Evolutionary conservation across 176 grass and related monocot species (phyloP).

Genomic region (Ampelocalamus luodianensis): DNA sequence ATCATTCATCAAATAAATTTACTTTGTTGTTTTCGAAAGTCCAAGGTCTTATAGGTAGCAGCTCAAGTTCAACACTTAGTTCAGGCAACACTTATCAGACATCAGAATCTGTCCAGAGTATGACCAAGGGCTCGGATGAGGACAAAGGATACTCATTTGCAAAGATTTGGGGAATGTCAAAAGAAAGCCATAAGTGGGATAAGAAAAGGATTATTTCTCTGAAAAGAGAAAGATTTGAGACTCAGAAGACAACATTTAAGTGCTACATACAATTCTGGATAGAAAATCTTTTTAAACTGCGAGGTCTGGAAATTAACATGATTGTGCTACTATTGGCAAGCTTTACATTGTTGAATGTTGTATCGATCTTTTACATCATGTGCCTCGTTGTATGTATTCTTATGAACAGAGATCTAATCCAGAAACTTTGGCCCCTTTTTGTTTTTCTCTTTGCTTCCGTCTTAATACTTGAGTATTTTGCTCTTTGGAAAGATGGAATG

Average conservation of each 20-base stretch:
- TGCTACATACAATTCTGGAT: constrained; percentile 91
- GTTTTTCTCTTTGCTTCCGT: constrained; percentile 86
- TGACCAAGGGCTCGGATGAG: constrained; percentile 43
- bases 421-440: constrained; percentile 90
- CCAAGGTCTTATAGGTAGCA: constrained; percentile 50
- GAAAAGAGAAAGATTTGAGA: constrained; percentile 85
- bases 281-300: constrained; percentile 92
- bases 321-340: constrained; percentile 88
- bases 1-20: constrained; percentile 54
- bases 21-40: constrained; percentile 62
- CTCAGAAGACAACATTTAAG: constrained; percentile 87
- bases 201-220: constrained; percentile 76
- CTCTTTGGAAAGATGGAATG: constrained; percentile 76
- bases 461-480: constrained; percentile 86
- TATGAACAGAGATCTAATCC: constrained; percentile 85
- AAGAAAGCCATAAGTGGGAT: constrained; percentile 96
- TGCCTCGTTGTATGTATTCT: constrained; percentile 83
- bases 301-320: constrained; percentile 97
- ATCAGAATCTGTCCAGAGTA: constrained; percentile 52
- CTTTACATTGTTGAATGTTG: constrained; percentile 88
- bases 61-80: constrained; percentile 51
- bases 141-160: constrained; percentile 72
- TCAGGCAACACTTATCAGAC: constrained; percentile 44
- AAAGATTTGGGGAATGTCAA: constrained; percentile 88
- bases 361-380: constrained; percentile 89